Conservation (phyloP, 148 eudicot species). For the Selenicereus undatus region DNA sequence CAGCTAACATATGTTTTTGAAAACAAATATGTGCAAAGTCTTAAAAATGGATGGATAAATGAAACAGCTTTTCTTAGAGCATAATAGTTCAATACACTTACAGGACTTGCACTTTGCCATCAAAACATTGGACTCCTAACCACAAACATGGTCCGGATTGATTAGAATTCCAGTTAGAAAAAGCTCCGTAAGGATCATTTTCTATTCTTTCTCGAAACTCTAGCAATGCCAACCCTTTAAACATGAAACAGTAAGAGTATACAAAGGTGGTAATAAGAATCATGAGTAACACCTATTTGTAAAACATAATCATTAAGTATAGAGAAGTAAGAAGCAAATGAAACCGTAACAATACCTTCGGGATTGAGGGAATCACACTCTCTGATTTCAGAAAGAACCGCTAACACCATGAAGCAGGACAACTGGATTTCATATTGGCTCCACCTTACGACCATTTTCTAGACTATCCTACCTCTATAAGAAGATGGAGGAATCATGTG, state of each 20-base stretch:
- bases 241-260: not conserved
- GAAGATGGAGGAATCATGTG: conserved; percentile 16
- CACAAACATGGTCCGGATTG: conserved; percentile 41
- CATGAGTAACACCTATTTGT: too few species aligned
- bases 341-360: conserved; percentile 30
- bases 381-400: conserved; percentile 41
- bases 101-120: conserved; percentile 42
- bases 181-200: conserved; percentile 40
- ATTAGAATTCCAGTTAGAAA: conserved; percentile 38
- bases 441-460: conserved; percentile 57
- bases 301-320: not conserved
- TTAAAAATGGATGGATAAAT: not conserved
- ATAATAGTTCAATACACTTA: conserved; percentile 24
- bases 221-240: conserved; percentile 39
- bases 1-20: not conserved
- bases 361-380: conserved; percentile 41
- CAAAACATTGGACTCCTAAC: conserved; percentile 39
- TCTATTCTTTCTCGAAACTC: conserved; percentile 42
- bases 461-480: conserved; percentile 28
- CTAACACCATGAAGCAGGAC: conserved; percentile 44
- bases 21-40: too few species aligned
- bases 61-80: not conserved
- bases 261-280: not conserved
- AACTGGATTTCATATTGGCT: conserved; percentile 43
- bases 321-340: not conserved